These are phyloP conservation scores for Zymoseptoria pseudotritici DNA, from an alignment of 2,329 filamentous ascomycete genomes.

Conservation along the genomic window DNA sequence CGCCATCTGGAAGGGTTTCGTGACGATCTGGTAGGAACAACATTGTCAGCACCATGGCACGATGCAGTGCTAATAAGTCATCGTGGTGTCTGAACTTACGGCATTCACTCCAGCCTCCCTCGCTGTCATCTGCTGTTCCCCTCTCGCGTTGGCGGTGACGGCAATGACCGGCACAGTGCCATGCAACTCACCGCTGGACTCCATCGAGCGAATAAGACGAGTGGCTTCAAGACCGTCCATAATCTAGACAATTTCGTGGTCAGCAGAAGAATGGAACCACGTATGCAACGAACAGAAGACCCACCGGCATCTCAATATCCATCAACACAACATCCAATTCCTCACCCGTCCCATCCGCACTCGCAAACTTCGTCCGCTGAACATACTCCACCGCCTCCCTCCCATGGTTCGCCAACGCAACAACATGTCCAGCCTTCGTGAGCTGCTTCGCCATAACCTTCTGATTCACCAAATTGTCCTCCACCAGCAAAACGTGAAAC, in stretches of 20 bases:
- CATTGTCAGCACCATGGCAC: not conserved
- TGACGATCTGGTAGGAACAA: not conserved
- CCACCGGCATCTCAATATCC: conserved; percentile 28
- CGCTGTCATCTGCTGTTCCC: conserved; percentile 53
- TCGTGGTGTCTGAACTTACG: not conserved
- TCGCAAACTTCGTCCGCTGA: not conserved
- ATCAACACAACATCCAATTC: conserved; percentile 22
- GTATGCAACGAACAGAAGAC: not conserved
- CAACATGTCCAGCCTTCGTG: conserved; percentile 13
- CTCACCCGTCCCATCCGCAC: not conserved
- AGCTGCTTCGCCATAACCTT: conserved; percentile 21
- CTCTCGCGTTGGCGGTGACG: conserved; percentile 62
- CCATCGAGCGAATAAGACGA: conserved; percentile 15
- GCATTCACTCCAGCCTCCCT: conserved; percentile 69
- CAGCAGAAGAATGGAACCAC: not conserved
- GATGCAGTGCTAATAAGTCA: too few relatives aligned
- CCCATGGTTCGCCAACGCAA: conserved; percentile 22
- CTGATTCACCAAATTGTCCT: conserved; percentile 34
- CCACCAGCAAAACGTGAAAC: conserved; percentile 26
- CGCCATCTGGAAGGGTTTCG: conserved; percentile 30
- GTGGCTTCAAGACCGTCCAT: conserved; percentile 26
- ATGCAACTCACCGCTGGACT: not conserved
- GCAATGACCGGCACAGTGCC: conserved; percentile 57
- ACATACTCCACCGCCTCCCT: conserved; percentile 23
- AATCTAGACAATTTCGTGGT: not conserved